A percentile compares a stretch with the other conserved stretches of the same genome.
These are phyloP conservation scores for Botrytis deweyae DNA, from an alignment of 2,329 filamentous ascomycete species.

Conservation along the genomic window DNA sequence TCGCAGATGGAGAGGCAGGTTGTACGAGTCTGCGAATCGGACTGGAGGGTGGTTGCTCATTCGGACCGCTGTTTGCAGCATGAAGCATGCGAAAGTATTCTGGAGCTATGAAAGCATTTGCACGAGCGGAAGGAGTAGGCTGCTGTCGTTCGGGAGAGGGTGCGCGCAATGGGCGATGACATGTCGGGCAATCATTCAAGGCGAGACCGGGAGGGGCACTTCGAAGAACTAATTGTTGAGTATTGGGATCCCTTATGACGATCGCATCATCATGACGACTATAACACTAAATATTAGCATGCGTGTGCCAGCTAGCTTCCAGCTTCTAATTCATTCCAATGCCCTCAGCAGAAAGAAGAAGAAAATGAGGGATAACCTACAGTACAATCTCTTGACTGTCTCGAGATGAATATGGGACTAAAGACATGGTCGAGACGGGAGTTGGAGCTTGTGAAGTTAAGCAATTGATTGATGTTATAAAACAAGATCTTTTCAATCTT, in stretches of 20 bases:
- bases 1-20: slow-evolving; percentile 33
- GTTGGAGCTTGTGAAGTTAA: not conserved
- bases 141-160: slow-evolving; percentile 50
- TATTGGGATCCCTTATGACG: slow-evolving; percentile 84
- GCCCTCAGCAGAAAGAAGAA: too few species aligned
- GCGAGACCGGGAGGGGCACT: slow-evolving; percentile 53
- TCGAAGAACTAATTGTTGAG: slow-evolving; percentile 80
- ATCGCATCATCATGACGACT: slow-evolving; percentile 92
- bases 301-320: not conserved
- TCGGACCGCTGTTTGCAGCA: slow-evolving; percentile 50
- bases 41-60: slow-evolving; percentile 48
- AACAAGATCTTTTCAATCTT: slow-evolving; percentile 12
- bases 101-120: slow-evolving; percentile 72
- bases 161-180: slow-evolving; percentile 43
- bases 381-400: slow-evolving; percentile 78
- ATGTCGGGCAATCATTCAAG: slow-evolving; percentile 71
- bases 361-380: slow-evolving; percentile 51
- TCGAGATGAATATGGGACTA: slow-evolving; percentile 72
- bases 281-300: slow-evolving; percentile 26
- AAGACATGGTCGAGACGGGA: slow-evolving; percentile 50
- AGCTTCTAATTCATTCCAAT: not conserved
- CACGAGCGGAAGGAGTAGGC: slow-evolving; percentile 40
- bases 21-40: slow-evolving; percentile 51
- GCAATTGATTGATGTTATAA: not conserved
- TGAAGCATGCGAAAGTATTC: slow-evolving; percentile 95